Percentiles rank a stretch among this genome's conserved stretches.
Evolutionary conservation across 2,329 filamentous ascomycete genomes (phyloP).

Genomic region (Sordariomycetes sp.): DNA sequence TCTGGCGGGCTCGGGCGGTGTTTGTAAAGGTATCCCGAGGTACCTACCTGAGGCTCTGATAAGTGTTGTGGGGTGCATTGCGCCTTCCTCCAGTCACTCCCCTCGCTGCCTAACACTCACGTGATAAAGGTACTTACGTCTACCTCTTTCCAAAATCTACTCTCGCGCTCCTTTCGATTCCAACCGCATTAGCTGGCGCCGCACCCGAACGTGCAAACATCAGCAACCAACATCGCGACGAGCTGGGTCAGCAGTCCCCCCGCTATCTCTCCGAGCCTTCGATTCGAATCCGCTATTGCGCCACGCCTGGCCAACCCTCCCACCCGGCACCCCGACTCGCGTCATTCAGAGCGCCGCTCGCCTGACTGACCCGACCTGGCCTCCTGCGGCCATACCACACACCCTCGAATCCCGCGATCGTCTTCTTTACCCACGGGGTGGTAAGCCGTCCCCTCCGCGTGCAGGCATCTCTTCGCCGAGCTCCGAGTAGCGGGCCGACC

Average conservation of each 20-base stretch:
- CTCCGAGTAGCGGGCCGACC: background rate
- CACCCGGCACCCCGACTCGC: background rate
- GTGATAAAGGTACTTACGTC: background rate
- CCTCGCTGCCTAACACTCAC: background rate
- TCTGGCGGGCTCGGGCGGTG: background rate
- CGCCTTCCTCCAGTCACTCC: background rate
- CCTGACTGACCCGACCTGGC: background rate
- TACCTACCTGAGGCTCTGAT: background rate
- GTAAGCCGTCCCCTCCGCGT: background rate
- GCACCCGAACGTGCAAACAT: conserved; percentile 1
- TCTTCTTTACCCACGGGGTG: background rate
- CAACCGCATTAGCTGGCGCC: conserved; percentile 1
- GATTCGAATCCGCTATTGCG: background rate
- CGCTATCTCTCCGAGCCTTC: background rate
- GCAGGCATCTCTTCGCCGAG: background rate
- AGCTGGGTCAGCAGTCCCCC: background rate
- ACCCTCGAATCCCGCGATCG: background rate
- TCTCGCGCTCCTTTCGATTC: conserved; percentile 1
- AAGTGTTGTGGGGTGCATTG: background rate
- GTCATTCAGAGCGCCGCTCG: background rate
- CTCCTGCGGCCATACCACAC: background rate
- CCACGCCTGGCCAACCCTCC: background rate
- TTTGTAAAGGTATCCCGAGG: background rate
- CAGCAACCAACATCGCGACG: background rate
- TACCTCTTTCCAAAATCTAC: background rate